These are phyloP conservation scores for Tilletia setariae DNA, from an alignment of 1,284 basidiomycete genomes.

Conservation along the genomic window DNA sequence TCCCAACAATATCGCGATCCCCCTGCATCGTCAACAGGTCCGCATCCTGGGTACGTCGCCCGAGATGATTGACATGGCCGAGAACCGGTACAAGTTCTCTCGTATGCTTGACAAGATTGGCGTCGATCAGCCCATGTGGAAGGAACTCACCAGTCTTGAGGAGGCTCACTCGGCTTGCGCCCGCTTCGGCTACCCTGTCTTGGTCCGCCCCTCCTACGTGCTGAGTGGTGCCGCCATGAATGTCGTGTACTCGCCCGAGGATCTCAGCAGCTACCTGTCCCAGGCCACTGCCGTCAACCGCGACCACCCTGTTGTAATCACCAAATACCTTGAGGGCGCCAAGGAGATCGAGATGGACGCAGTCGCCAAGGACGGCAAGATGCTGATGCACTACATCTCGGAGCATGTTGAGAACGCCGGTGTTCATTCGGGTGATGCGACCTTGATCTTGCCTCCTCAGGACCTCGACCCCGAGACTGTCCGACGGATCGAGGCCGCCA, in stretches of 20 bases:
- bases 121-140: conserved; percentile 96
- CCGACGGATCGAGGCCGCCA: conserved; percentile 90
- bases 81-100: conserved; percentile 99
- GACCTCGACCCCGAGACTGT: conserved; percentile 96
- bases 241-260: conserved; percentile 88
- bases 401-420: conserved; percentile 99
- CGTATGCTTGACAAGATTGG: conserved; percentile 94
- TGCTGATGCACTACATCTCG: conserved; percentile 99
- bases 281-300: conserved; percentile 96
- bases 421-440: conserved; percentile 95
- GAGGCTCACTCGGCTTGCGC: conserved; percentile 66
- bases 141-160: conserved; percentile 85
- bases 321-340: conserved; percentile 97
- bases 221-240: conserved; percentile 99
- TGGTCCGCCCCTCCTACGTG: conserved; percentile 96
- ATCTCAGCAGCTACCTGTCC: conserved; percentile 83
- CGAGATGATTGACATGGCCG: conserved; percentile 99
- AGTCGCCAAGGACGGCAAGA: conserved; percentile 90
- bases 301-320: conserved; percentile 96
- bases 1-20: conserved; percentile 95
- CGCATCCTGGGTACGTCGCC: conserved; percentile 97
- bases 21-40: conserved; percentile 89
- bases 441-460: conserved; percentile 94
- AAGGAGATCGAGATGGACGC: conserved; percentile 99
- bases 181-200: conserved; percentile 75